phyloP scores from a whole-genome alignment of 2,329 filamentous ascomycete genomes.

The Aspergillus chevalieri region DNA sequence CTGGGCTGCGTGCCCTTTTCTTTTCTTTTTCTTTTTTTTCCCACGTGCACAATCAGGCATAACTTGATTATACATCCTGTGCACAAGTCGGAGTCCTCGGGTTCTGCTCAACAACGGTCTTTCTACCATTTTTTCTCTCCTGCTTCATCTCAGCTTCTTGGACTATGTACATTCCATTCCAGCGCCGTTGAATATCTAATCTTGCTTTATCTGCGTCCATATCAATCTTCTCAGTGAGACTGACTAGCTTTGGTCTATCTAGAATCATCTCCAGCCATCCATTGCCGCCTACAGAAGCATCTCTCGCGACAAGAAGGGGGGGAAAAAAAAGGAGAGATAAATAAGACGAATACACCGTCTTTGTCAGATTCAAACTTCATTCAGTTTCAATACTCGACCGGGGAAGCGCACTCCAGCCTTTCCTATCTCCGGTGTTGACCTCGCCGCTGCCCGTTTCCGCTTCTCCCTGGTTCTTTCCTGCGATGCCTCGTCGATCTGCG shows the following conservation, averaged over 20 bases:
- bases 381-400: not conserved
- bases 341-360: not conserved
- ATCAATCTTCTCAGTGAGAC: no score
- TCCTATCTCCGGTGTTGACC: not conserved
- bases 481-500: slow-evolving; percentile 59
- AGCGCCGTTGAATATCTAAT: not conserved
- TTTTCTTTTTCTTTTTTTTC: no score
- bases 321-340: not conserved
- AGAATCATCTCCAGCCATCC: no score
- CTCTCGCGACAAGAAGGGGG: not conserved
- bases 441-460: slow-evolving; percentile 4
- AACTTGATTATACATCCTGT: not conserved
- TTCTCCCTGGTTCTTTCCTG: slow-evolving; percentile 27
- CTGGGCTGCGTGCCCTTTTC: not conserved
- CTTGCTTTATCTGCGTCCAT: not conserved
- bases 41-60: no score
- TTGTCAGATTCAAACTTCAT: not conserved
- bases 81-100: not conserved
- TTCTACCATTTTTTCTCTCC: not conserved
- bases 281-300: no score
- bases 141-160: not conserved
- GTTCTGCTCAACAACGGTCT: not conserved
- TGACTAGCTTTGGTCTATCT: not conserved
- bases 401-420: not conserved
- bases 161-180: not conserved